Base-by-base conservation (phyloP, 2,329 filamentous ascomycete genomes). In the Talaromyces islandicus region DNA sequence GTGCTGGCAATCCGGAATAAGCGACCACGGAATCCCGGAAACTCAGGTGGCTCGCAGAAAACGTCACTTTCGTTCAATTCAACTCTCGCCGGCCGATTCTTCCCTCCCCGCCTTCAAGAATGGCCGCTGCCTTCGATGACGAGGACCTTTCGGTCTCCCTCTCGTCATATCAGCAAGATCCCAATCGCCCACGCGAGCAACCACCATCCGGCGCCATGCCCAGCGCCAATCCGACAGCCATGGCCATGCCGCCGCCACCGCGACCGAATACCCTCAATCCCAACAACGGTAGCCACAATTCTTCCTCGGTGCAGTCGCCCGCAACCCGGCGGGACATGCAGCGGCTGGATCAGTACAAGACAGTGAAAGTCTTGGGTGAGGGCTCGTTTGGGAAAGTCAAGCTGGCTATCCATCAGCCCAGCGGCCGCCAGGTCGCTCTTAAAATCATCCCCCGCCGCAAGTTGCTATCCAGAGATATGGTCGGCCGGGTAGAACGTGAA, bases 321-420 rank as follows among this genome's bases (percentile, higher is more conserved):
- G 73, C 71, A 63, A 80, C 76, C 66, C 79, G 71, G 67, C 75
- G 78, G 78, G 85, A 87, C 64, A 91, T 90, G 78, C 89, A 93
- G 79, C 87, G 93, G 66, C 87, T 97, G 70, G 92, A 92, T 66
- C 90, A 92, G 76, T 99, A 99, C 80, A 90, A 89, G 69, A 88
- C 97, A 60, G 83, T 96, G 67, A 88, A 88, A 73, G 97, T 93
- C 17, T 83, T 99, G 14, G 94, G 94, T 60, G 94, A 99, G 78
- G 94, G 94, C 53, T 97, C 92, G 2, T 99, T 99, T 74, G 94
- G 94, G 69, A 99, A 99, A 80, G 94, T 99, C 74, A 97, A 97
- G 81, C 85, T 99, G 68, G 94, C 94, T 24, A 89, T 92, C 48
- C 94, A 99, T 73, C 87, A 91, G 70, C 87, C 92, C 67, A 97